Conservation (phyloP, 805 yeast species). For the Blastobotrys muscicola region DNA sequence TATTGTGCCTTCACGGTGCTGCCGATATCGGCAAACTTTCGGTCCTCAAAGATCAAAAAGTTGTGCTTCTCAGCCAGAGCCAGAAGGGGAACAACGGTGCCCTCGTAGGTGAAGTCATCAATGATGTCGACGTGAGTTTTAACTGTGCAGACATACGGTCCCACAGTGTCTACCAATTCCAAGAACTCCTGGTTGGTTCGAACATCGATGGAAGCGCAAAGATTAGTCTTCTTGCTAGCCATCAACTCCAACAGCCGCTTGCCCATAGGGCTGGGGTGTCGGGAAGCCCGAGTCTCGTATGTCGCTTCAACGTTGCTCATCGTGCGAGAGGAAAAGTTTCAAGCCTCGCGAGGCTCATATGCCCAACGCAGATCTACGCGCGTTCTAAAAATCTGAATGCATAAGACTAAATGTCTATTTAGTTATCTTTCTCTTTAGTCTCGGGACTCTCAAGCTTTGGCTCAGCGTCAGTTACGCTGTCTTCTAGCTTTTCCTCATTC, state of each 20-base stretch:
- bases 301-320: conserved; percentile 21
- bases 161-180: conserved; percentile 62
- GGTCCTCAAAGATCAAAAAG: conserved; percentile 89
- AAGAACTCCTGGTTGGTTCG: conserved; percentile 70
- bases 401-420: no score
- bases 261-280: conserved; percentile 74
- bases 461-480: not conserved
- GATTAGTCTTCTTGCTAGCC: conserved; percentile 72
- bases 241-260: conserved; percentile 60
- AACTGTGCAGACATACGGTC: conserved; percentile 84
- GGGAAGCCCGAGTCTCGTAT: conserved; percentile 59
- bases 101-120: conserved; percentile 77
- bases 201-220: conserved; percentile 93
- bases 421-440: no score
- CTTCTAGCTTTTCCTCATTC: not conserved
- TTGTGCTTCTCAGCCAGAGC: conserved; percentile 69
- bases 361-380: no score
- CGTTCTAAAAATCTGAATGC: no score
- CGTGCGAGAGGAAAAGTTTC: not conserved
- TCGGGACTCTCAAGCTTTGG: no score
- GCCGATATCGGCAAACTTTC: conserved; percentile 98
- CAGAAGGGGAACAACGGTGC: conserved; percentile 66
- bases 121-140: conserved; percentile 93
- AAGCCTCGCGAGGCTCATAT: no score
- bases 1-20: conserved; percentile 94